These are phyloP conservation scores for Hymenoscyphus fructigenus DNA, from an alignment of 2,329 filamentous ascomycete species.

Conservation along the genomic window DNA sequence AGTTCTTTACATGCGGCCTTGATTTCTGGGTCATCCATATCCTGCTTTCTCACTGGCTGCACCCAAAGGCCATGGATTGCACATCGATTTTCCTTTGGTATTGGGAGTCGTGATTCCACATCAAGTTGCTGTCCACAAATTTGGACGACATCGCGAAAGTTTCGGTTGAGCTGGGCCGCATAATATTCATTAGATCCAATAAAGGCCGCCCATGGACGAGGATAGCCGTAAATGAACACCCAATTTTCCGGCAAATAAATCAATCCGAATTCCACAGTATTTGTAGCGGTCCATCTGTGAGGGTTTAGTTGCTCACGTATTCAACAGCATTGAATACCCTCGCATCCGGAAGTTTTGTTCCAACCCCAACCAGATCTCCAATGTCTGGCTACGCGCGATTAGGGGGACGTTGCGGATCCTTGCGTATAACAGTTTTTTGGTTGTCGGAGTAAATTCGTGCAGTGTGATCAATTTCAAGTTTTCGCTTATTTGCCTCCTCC, in stretches of 20 bases:
- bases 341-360: background rate
- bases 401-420: background rate
- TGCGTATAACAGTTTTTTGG: background rate
- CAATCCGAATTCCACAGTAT: background rate
- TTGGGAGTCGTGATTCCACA: background rate
- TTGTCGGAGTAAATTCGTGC: background rate
- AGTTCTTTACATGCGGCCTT: background rate
- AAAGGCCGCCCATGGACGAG: background rate
- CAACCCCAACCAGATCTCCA: background rate
- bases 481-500: too few relatives aligned
- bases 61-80: background rate
- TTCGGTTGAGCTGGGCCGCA: background rate
- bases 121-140: background rate
- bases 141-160: background rate
- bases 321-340: background rate
- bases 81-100: background rate
- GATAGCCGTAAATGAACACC: background rate
- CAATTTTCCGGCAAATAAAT: background rate
- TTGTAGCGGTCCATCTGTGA: background rate
- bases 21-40: background rate
- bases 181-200: background rate
- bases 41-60: background rate
- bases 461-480: background rate
- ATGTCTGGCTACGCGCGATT: background rate
- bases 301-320: background rate